Evolutionary conservation across 306 rosid species (phyloP).

Genomic region (Bauhinia variegata): DNA sequence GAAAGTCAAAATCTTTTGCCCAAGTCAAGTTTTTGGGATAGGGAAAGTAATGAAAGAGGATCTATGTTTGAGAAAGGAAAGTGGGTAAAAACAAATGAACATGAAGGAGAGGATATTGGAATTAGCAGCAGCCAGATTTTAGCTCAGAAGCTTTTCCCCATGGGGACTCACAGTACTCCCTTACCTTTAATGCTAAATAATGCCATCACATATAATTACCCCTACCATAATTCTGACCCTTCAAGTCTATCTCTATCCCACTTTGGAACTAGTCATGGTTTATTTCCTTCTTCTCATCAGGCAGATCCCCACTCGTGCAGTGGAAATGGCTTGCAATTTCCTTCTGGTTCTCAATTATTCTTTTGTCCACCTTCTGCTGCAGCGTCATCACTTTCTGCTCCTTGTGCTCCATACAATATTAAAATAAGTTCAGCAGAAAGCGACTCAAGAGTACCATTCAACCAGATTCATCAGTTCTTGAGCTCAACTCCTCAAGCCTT

Average conservation of each 20-base stretch:
- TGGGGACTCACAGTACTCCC: slow-evolving; percentile 32
- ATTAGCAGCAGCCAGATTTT: slow-evolving; percentile 35
- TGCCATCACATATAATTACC: slow-evolving; percentile 43
- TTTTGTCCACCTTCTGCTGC: slow-evolving; percentile 51
- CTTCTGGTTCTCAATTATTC: slow-evolving; percentile 50
- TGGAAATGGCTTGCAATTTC: slow-evolving; percentile 36
- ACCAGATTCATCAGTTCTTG: slow-evolving; percentile 55
- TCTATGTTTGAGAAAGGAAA: slow-evolving; percentile 44
- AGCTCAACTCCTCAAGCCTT: slow-evolving; percentile 49
- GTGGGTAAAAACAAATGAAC: slow-evolving; percentile 50
- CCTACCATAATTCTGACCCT: slow-evolving; percentile 48
- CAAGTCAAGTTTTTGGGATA: slow-evolving; percentile 39
- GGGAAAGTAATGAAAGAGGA: slow-evolving; percentile 35
- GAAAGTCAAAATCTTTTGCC: slow-evolving; percentile 29
- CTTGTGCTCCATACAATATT: slow-evolving; percentile 49
- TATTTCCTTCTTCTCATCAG: slow-evolving; percentile 50
- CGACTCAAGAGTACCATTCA: slow-evolving; percentile 50
- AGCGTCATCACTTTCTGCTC: slow-evolving; percentile 48
- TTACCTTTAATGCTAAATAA: slow-evolving; percentile 52
- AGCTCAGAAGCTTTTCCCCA: slow-evolving; percentile 64
- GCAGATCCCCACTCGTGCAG: slow-evolving; percentile 36
- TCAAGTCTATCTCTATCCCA: slow-evolving; percentile 66
- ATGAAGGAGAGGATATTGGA: slow-evolving; percentile 26
- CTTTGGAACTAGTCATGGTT: slow-evolving; percentile 62
- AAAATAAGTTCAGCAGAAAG: slow-evolving; percentile 46